phyloP scores from a whole-genome alignment of 371 early-diverging fungal species.

The Basidiobolus meristosporus region DNA sequence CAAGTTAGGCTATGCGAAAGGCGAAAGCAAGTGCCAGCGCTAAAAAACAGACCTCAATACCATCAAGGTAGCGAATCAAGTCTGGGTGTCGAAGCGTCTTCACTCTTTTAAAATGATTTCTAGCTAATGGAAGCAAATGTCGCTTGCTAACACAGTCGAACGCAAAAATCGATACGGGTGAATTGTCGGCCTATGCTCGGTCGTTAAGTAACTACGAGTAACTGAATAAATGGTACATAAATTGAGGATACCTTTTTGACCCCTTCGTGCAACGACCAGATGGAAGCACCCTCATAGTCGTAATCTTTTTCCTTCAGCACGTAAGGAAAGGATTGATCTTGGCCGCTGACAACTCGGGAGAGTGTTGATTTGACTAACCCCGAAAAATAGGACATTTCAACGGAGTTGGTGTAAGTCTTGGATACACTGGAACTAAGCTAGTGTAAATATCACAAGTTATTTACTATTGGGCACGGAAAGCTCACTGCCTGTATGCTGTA shows the following conservation, averaged over 20 bases:
- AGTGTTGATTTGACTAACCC: constrained; percentile 45
- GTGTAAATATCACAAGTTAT: too few species aligned
- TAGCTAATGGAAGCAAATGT: constrained; percentile 54
- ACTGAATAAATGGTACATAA: background rate
- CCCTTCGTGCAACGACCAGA: constrained; percentile 69
- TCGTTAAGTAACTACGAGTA: background rate
- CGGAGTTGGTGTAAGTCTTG: too few species aligned
- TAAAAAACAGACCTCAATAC: constrained; percentile 43
- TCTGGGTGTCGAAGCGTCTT: constrained; percentile 85
- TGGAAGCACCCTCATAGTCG: constrained; percentile 30
- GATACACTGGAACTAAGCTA: too few species aligned
- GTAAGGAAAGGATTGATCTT: constrained; percentile 55
- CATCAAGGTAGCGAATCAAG: constrained; percentile 63
- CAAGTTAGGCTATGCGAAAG: background rate
- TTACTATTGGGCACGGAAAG: too few species aligned
- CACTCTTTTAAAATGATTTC: constrained; percentile 70
- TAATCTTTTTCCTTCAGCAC: constrained; percentile 47
- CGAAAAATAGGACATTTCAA: too few species aligned
- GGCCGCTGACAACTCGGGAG: constrained; percentile 40
- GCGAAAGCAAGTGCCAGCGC: background rate
- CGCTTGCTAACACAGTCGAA: constrained; percentile 47
- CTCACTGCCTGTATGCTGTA: too few species aligned
- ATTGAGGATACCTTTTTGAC: constrained; percentile 38
- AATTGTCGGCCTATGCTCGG: constrained; percentile 34
- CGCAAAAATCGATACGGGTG: constrained; percentile 72